Evolutionary conservation across 305 asterid species (phyloP), one percentile per base, ranked within the genome.

Genomic region (Coffea humblotiana): DNA sequence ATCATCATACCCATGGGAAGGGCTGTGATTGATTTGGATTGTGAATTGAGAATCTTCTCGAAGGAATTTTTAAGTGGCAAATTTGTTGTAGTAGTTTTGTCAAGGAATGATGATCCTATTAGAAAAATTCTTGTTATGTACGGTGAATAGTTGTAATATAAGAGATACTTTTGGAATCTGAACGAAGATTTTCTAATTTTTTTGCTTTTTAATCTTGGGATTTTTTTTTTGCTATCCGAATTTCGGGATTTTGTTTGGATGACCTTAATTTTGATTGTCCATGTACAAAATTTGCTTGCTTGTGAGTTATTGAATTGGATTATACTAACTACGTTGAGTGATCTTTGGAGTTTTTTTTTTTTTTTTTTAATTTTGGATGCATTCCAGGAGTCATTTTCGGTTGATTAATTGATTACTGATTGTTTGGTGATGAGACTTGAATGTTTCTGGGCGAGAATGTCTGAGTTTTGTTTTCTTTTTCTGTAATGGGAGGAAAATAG

Each of bases 1-100:
- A 80, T 63, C 69, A 76, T 76, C 69, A 29, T 48, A 47, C 63
- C 56, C 72, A 69, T 37, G 83, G 69, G 19, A 51, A 79, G 40
- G 73, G 54, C 18, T 63, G 45, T 70, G 43, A 61, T 71, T 71
- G 71, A 70, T 47, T 1, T 7, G 9, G 12, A 47, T 47, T 47
- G 51, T 7, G 9, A 47, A 47, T 47, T 47, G 51, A 47, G 9
- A 47, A 47, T 47, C 25, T 15, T 45, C 13, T 32, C 54, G n/a
- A 29, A 25, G 47, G 48, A 43, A 27, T 21, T 3, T 27, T 29
- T 43, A 40, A 23, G 43, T 2, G 43, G 40, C 14, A 37, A 19
- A 70, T 1, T 5, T 72, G 72, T 72, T 61, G 32, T 13, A 48
- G 48, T 67, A 54, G 61, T 58, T 58, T 25, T 60, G 14, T 14